Percentiles rank a stretch among this genome's conserved stretches.
These are phyloP conservation scores for Botrytis aclada DNA, from an alignment of 2,329 filamentous ascomycete species.

Conservation along the genomic window DNA sequence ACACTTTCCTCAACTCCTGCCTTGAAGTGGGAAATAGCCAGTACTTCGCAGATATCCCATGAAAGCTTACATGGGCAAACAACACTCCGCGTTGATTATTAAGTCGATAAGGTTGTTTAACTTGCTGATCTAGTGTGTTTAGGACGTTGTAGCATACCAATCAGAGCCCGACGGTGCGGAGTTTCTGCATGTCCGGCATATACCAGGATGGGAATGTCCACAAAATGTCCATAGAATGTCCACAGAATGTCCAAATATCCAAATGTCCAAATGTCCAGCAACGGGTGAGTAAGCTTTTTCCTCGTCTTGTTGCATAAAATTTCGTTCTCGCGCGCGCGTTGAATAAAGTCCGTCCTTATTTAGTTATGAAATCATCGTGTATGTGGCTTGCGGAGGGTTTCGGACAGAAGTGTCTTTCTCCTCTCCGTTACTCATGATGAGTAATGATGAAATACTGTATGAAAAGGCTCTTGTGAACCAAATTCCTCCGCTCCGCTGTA, in stretches of 20 bases:
- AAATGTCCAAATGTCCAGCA: not conserved
- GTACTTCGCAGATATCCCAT: not conserved
- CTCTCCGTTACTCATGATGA: not conserved
- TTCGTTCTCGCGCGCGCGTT: not conserved
- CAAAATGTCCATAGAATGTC: too few species aligned
- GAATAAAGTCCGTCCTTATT: not conserved
- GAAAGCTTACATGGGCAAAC: not conserved
- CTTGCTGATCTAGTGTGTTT: not conserved
- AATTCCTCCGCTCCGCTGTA: not conserved
- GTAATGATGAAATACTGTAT: too few species aligned
- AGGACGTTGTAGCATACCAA: not conserved
- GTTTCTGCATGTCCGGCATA: conserved; percentile 6
- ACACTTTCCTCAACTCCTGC: not conserved
- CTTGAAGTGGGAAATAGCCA: not conserved
- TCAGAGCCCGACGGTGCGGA: not conserved
- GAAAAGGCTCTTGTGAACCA: not conserved
- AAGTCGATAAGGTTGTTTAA: not conserved
- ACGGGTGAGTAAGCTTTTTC: not conserved
- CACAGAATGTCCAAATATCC: not conserved
- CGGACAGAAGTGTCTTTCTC: not conserved
- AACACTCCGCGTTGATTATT: not conserved
- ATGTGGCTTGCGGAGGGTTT: not conserved
- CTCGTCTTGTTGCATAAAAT: not conserved
- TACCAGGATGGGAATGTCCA: not conserved
- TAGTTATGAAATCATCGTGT: not conserved